Evolutionary conservation across 257 asterid species (phyloP).

Genomic region (Lavandula angustifolia): DNA sequence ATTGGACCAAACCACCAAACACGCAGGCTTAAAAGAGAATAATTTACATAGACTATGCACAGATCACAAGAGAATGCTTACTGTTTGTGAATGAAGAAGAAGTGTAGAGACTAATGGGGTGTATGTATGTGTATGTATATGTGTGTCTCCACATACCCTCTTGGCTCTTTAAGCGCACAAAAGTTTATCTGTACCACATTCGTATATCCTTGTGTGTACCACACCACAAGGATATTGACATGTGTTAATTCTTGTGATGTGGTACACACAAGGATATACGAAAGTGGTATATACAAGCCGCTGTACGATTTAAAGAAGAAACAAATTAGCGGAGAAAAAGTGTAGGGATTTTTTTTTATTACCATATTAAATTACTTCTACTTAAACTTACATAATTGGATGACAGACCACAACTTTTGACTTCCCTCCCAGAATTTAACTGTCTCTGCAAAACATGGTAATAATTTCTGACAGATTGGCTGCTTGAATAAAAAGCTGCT

Average conservation of each 20-base stretch:
- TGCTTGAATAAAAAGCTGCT: neutral
- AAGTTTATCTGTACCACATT: too few species aligned
- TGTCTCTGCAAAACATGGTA: neutral
- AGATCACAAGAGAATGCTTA: conserved; percentile 52
- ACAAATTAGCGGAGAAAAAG: conserved; percentile 49
- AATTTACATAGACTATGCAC: conserved; percentile 46
- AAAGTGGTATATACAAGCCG: too few species aligned
- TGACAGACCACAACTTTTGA: conserved; percentile 26
- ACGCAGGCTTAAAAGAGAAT: conserved; percentile 39
- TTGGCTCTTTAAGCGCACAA: too few species aligned
- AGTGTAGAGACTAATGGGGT: conserved; percentile 16
- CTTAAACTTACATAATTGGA: conserved; percentile 31
- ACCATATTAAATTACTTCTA: conserved; percentile 31
- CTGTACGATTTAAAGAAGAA: conserved; percentile 28
- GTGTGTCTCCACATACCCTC: too few species aligned
- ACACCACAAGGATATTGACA: too few species aligned
- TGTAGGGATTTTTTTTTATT: conserved; percentile 27
- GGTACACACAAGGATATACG: too few species aligned
- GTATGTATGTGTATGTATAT: conserved; percentile 17
- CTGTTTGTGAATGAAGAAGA: conserved; percentile 28
- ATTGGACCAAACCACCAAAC: conserved; percentile 45
- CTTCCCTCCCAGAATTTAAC: conserved; percentile 16
- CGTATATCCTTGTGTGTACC: too few species aligned
- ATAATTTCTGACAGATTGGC: conserved; percentile 7
- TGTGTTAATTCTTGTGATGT: too few species aligned